Evolutionary conservation across 495 filamentous ascomycete genomes (phyloP).

Genomic region (Aspergillus sclerotioniger): DNA sequence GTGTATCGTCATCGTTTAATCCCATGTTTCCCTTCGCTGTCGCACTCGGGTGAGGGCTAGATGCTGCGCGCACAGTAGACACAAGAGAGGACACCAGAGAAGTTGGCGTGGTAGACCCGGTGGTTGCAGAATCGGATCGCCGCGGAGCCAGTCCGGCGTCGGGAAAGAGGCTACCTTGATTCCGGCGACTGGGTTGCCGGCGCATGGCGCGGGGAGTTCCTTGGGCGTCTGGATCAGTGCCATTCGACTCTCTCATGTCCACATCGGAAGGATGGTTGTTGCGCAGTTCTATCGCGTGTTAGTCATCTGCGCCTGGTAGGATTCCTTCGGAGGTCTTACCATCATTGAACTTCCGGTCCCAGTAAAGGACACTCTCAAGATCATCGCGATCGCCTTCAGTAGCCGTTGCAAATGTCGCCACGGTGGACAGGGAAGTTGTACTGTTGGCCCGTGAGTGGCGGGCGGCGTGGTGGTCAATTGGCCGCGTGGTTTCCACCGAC

Average conservation of each 20-base stretch:
- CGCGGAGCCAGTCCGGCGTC: constrained; percentile 6
- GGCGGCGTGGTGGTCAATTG: constrained; percentile 21
- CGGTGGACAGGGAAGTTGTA: constrained; percentile 66
- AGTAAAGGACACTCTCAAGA: constrained; percentile 40
- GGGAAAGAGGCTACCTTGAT: neutral
- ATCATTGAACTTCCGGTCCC: constrained; percentile 43
- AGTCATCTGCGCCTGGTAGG: neutral
- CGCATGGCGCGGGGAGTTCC: constrained; percentile 19
- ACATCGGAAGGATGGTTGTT: constrained; percentile 20
- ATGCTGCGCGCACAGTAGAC: constrained; percentile 41
- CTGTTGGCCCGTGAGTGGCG: constrained; percentile 54
- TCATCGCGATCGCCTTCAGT: constrained; percentile 59
- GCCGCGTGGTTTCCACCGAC: constrained; percentile 72
- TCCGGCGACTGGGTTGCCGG: constrained; percentile 10
- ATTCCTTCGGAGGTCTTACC: constrained; percentile 20
- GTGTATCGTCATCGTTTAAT: constrained; percentile 66
- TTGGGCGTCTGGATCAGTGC: constrained; percentile 10
- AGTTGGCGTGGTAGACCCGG: constrained; percentile 37
- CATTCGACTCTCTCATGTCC: constrained; percentile 14
- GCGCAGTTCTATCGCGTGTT: constrained; percentile 28
- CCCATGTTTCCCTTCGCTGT: constrained; percentile 34
- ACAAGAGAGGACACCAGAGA: constrained; percentile 38
- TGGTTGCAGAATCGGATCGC: constrained; percentile 30
- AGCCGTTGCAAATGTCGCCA: constrained; percentile 82
- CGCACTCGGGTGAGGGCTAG: constrained; percentile 32